Evolutionary conservation across 225 moss, liverwort and hornwort species (phyloP).

Genomic region (Polytrichum commune): DNA sequence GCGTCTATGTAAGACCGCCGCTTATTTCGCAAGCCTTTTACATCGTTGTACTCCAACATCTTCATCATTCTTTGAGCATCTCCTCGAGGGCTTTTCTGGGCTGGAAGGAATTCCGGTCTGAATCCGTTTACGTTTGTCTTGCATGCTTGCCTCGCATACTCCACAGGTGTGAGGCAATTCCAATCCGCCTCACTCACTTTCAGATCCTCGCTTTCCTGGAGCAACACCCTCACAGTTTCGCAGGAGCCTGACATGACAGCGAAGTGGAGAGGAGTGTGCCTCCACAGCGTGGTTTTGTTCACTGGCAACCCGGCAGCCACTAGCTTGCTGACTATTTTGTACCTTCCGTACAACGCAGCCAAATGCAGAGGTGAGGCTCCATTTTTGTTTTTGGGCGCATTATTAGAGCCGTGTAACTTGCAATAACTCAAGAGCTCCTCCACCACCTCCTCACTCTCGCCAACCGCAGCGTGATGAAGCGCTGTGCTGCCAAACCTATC

Average conservation of each 20-base stretch:
- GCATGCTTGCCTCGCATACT: background rate
- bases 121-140: background rate
- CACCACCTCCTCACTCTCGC: background rate
- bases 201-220: slow-evolving; percentile 5
- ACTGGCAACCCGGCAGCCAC: background rate
- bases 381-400: background rate
- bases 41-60: background rate
- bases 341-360: background rate
- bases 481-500: background rate
- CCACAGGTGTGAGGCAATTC: background rate
- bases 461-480: background rate
- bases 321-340: background rate
- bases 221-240: background rate
- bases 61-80: background rate
- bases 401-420: background rate
- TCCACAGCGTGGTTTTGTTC: background rate
- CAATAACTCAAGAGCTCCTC: background rate
- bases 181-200: slow-evolving; percentile 6
- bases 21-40: slow-evolving; percentile 11
- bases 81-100: background rate
- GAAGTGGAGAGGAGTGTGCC: background rate
- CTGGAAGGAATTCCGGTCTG: no score
- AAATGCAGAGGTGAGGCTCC: background rate
- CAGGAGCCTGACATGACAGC: background rate
- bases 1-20: slow-evolving; percentile 23